Conservation (phyloP, 1,284 basidiomycete species). For the Pseudozyma sp. region DNA sequence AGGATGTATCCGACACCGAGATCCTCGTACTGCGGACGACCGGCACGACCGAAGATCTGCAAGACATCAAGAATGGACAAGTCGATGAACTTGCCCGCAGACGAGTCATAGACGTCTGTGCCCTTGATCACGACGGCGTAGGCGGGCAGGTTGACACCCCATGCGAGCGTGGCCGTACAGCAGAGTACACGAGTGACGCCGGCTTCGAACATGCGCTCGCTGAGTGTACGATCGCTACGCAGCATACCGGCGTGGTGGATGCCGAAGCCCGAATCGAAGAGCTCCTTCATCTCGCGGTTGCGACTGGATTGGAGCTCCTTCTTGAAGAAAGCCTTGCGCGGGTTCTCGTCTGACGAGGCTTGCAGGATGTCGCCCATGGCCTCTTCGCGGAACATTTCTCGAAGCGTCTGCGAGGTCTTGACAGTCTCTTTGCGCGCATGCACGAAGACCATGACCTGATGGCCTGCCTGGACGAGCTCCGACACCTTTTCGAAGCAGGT, state of each 20-base stretch:
- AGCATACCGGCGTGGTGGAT: constrained; percentile 99
- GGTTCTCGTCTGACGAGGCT: constrained; percentile 50
- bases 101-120: constrained; percentile 83
- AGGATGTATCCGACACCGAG: constrained; percentile 98
- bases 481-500: constrained; percentile 85
- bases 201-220: constrained; percentile 93
- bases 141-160: constrained; percentile 99
- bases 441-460: constrained; percentile 99
- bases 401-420: constrained; percentile 86
- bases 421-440: constrained; percentile 99
- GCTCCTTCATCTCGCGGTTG: constrained; percentile 96
- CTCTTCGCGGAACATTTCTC: constrained; percentile 82
- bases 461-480: constrained; percentile 70
- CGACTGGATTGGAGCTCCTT: constrained; percentile 81
- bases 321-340: constrained; percentile 73
- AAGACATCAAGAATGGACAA: constrained; percentile 94
- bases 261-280: constrained; percentile 90
- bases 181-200: constrained; percentile 92
- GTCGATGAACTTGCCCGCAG: constrained; percentile 79
- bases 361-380: constrained; percentile 80
- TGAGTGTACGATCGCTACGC: constrained; percentile 90
- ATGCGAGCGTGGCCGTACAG: constrained; percentile 97
- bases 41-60: constrained; percentile 95
- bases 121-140: constrained; percentile 98
- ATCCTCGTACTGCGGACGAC: constrained; percentile 92